Evolutionary conservation across 371 early-diverging fungal species (phyloP), one percentile per base, ranked within the genome.

Genomic region (Mortierella polycephala): DNA sequence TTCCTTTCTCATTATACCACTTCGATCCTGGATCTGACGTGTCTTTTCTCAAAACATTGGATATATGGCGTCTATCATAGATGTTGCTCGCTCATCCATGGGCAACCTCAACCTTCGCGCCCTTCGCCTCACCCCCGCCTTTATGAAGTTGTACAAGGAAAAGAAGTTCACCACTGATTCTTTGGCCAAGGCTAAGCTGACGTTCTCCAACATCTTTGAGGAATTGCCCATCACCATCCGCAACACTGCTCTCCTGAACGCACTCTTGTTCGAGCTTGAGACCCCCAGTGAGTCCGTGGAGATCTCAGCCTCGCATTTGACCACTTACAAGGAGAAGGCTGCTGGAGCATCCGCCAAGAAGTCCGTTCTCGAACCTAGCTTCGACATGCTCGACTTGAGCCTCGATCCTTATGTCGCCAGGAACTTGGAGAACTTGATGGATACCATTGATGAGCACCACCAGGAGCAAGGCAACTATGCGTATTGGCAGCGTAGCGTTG

Each of bases 401-500:
- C 82, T 91, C 60, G 93, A 94, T 67, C 88, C 90, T 7, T 93
- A 90, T 81, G 87, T 97, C 66, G 92, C 93, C 84, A 94, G 94
- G 85, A 94, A 95, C 84, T 84, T 97, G 57, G 96, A 96, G 84
- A 86, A 89, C 57, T 86, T 98, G 60, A 85, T 91, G 75, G 96
- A 97, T 45, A 89, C 95, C 20, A 89, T 96, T 42, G 98, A 97
- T 68, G 94, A 93, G 39, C 93, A 96, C 71, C 92, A 90, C 62
- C 95, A 93, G 82, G 95, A 96, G 81, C 93, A 95, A 69, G 93
- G 93, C 90, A 92, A 94, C 83, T 95, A 94, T 84, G 93, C 93
- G 71, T 95, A 95, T 84, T 96, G 97, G 96, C 92, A 95, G 84
- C 91, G 96, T 74, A 91, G 90, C 61, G 88, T 93, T 75, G 93